These are phyloP conservation scores for Acidomyces sp. DNA, from an alignment of 495 filamentous ascomycete species.

Conservation along the genomic window DNA sequence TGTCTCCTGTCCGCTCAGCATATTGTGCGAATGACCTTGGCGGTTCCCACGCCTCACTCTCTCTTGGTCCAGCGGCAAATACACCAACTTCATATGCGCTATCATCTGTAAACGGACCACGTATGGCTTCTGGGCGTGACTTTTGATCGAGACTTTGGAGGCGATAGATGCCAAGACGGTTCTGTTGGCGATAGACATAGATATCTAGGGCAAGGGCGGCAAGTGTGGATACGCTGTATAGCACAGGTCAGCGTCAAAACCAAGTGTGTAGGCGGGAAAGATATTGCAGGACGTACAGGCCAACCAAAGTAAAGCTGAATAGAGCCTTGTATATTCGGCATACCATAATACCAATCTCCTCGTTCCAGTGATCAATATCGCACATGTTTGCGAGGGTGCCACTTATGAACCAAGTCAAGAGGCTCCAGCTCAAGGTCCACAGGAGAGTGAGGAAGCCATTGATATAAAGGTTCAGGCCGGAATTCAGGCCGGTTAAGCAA, in stretches of 20 bases:
- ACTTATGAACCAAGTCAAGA: constrained; percentile 45
- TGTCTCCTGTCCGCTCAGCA: constrained; percentile 2
- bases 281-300: constrained; percentile 23
- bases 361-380: constrained; percentile 41
- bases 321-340: constrained; percentile 55
- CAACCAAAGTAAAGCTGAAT: constrained; percentile 47
- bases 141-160: constrained; percentile 21
- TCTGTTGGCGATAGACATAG: constrained; percentile 33
- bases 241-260: background rate
- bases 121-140: constrained; percentile 9
- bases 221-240: constrained; percentile 30
- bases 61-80: constrained; percentile 7
- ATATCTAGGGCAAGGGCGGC: constrained; percentile 40
- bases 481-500: constrained; percentile 43
- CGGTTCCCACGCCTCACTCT: constrained; percentile 11
- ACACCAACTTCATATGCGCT: constrained; percentile 4
- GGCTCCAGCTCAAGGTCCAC: constrained; percentile 44
- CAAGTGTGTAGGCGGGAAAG: background rate
- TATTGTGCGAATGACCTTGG: constrained; percentile 12
- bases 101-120: constrained; percentile 16
- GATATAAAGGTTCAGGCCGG: constrained; percentile 39
- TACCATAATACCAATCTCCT: constrained; percentile 44
- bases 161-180: constrained; percentile 37
- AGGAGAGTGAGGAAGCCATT: constrained; percentile 41
- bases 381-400: constrained; percentile 47